Evolutionary conservation across 352 stramenopile species (phyloP).

Genomic region (Phytophthora pisi): DNA sequence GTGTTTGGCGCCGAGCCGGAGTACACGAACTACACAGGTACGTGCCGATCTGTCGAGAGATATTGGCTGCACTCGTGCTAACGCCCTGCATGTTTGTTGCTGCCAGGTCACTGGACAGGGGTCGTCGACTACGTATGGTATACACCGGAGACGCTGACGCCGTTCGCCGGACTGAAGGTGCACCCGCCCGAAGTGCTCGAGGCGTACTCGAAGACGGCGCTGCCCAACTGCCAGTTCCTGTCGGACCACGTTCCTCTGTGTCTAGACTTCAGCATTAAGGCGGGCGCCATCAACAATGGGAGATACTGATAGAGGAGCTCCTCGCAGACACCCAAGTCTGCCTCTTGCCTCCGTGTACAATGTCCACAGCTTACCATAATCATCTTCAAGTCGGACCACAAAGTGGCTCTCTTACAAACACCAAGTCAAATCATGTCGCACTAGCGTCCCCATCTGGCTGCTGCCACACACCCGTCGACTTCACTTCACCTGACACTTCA

Average conservation of each 20-base stretch:
- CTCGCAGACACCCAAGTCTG: not conserved
- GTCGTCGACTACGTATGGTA: conserved; percentile 99
- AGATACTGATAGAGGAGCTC: conserved; percentile 58
- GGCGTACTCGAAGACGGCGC: conserved; percentile 86
- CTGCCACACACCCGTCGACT: conserved; percentile 9
- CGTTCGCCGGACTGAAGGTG: conserved; percentile 94
- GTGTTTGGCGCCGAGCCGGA: conserved; percentile 96
- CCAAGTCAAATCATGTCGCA: conserved; percentile 20
- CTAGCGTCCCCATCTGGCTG: conserved; percentile 15
- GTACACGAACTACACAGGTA: conserved; percentile 98
- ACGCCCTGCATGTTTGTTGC: not conserved
- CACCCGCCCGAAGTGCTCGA: conserved; percentile 91
- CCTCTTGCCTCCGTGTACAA: conserved; percentile 6
- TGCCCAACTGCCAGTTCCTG: conserved; percentile 96
- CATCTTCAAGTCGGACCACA: conserved; percentile 20
- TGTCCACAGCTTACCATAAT: conserved; percentile 20
- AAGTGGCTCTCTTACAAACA: conserved; percentile 9
- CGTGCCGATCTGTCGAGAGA: not conserved
- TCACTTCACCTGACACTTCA: conserved; percentile 6
- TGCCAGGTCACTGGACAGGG: conserved; percentile 92
- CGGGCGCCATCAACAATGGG: conserved; percentile 42
- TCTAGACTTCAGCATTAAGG: conserved; percentile 89
- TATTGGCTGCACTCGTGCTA: not conserved
- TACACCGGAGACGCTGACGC: conserved; percentile 91
- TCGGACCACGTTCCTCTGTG: conserved; percentile 97